phyloP scores from a whole-genome alignment of 2,329 filamentous ascomycete genomes.

The Ophidiomyces ophidiicola region DNA sequence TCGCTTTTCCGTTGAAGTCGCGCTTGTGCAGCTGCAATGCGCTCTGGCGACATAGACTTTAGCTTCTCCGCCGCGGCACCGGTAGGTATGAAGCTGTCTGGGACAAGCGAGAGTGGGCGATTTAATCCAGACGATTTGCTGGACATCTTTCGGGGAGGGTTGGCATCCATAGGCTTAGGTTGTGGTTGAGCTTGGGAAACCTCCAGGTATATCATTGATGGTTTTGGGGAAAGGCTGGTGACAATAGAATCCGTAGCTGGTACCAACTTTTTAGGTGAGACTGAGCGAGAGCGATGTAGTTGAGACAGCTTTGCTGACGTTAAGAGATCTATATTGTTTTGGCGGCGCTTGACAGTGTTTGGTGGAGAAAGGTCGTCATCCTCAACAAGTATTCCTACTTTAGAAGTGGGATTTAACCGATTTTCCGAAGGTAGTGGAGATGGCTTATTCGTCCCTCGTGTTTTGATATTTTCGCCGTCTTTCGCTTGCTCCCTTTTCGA shows the following conservation, averaged over 20 bases:
- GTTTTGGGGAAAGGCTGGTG: slow-evolving; percentile 18
- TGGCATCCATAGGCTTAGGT: slow-evolving; percentile 14
- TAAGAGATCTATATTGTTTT: slow-evolving; percentile 7
- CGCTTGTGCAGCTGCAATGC: slow-evolving; percentile 26
- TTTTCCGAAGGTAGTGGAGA: neutral
- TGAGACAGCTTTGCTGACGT: slow-evolving; percentile 2
- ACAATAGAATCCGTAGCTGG: neutral
- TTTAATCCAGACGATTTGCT: slow-evolving; percentile 11
- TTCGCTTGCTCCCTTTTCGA: neutral
- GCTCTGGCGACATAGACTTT: slow-evolving; percentile 23
- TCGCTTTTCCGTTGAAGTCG: slow-evolving; percentile 25
- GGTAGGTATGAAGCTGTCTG: slow-evolving; percentile 1
- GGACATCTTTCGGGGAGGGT: neutral
- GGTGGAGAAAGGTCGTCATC: neutral
- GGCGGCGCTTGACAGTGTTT: slow-evolving; percentile 4
- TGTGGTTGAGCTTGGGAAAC: slow-evolving; percentile 8
- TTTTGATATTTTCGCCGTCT: neutral
- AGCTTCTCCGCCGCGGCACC: slow-evolving; percentile 11
- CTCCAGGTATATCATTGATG: slow-evolving; percentile 20
- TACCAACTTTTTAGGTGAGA: slow-evolving; percentile 16
- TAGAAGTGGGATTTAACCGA: neutral
- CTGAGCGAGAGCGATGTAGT: slow-evolving; percentile 10
- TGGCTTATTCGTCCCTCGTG: neutral
- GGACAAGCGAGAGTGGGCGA: slow-evolving; percentile 9
- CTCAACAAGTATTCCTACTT: neutral